Evolutionary conservation across 345 rosid genomes (phyloP).

Genomic region (Moricandia moricandioides): DNA sequence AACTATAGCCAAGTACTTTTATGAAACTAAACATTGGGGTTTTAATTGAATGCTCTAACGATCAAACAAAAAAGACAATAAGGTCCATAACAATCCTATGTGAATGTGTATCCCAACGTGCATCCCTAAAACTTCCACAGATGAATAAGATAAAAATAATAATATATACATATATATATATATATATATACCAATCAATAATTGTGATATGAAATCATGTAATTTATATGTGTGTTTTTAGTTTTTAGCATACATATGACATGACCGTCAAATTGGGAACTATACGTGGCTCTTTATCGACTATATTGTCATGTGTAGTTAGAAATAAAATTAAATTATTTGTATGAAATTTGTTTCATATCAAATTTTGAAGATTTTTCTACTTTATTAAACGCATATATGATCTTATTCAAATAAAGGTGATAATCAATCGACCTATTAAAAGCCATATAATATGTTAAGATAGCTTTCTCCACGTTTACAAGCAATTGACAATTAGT

Average conservation of each 20-base stretch:
- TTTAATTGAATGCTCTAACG: not conserved
- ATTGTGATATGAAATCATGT: conserved; percentile 1
- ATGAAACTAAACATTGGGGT: not conserved
- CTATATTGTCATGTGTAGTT: not conserved
- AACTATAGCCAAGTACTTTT: not conserved
- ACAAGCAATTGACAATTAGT: conserved; percentile 32
- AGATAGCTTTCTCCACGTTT: conserved; percentile 35
- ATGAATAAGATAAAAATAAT: not conserved
- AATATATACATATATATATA: not conserved
- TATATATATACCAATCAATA: not conserved
- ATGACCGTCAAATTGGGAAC: conserved; percentile 16
- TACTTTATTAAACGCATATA: not conserved
- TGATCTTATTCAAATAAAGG: not conserved
- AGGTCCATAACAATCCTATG: not conserved
- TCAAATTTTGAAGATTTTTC: not conserved
- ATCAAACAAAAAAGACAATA: not conserved
- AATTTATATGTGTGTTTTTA: not conserved
- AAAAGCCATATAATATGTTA: conserved; percentile 1
- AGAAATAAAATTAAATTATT: not conserved
- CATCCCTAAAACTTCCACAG: not conserved
- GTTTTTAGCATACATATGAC: conserved; percentile 3
- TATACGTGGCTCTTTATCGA: not conserved
- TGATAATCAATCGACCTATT: not conserved
- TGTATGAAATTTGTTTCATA: not conserved
- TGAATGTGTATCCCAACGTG: not conserved